Evolutionary conservation across 2,329 filamentous ascomycete genomes (phyloP), one percentile per base, ranked within the genome.

Genomic region (Thermomyces lanuginosus): DNA sequence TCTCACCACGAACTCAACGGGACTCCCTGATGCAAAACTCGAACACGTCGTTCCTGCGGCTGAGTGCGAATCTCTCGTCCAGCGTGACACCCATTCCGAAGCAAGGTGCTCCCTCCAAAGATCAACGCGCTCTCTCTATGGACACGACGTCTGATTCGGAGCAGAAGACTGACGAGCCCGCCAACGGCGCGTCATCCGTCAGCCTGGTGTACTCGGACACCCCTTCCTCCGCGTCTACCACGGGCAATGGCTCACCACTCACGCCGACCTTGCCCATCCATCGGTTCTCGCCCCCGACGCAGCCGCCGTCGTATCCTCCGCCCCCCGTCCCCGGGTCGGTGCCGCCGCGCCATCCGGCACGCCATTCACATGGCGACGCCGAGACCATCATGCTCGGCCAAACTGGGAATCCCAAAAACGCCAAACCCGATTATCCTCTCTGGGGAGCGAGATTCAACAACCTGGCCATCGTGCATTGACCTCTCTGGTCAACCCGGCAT

Each of bases 331-430:
- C 51, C 1, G 39, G 45, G 16, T 41, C 43, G 13, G 43, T 45
- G 26, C 17, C 22, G 12, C 44, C 41, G 30, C 42, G 45, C 21
- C 53, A 58, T 34, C 50, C 54, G 9, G 43, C 52, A 19, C 48
- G 53, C 24, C 48, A 53, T 16, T 58, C 55, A 1, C 49, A 55
- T 33, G 58, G 54, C 35, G 56, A 53, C n/a, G n/a, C n/a, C 30
- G 56, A 60, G 39, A 57, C 58, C 30, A 60, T 64, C 24, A 49
- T 55, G 26, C 43, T 58, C 22, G 54, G 53, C 26, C 44, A 54
- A 12, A 49, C 53, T 2, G 55, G 59, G 3, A 60, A 61, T 16
- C 62, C 64, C 35, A 60, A 55, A 22, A 68, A 70, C 60, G 68
- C 72, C 26, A 40, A 64, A 10, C 16, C 22, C 7, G 60, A 60